Evolutionary conservation across 768 basidiomycete genomes (phyloP), one percentile per base, ranked within the genome.

Genomic region (Termitomyces sp.): DNA sequence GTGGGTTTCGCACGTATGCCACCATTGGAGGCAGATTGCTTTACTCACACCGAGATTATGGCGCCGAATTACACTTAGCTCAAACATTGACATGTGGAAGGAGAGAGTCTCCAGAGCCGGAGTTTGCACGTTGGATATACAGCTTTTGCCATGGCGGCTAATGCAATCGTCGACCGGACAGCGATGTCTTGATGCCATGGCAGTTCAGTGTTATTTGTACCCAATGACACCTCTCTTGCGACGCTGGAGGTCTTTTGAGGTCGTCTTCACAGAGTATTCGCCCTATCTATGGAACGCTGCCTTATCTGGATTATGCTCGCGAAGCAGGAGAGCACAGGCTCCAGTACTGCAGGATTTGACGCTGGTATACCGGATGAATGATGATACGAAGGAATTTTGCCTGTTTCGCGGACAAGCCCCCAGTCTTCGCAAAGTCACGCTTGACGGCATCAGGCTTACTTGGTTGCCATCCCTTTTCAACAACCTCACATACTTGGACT

Each of bases 221-320:
- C 66, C 83, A 52, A 80, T 82, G 71, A 59, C 72, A 18, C 79
- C 82, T 4, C 74, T 81, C 64, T 73, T 87, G 53, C 73, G 73
- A 54, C 79, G 80, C 48, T 84, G 84, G 79, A 82, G 87, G 51
- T 88, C 87, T 13, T 76, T 91, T 16, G 75, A 82, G 55, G 78
- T 89, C 49, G 71, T 70, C 18, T 85, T 89, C 69, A 61, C 72
- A 40, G 74, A 78, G 16, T 83, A 84, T 56, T 75, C 81, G 3
- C 87, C 87, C 1, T 84, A 81, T 67, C 74, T 89, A n/a, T 87
- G 84, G 83, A 86, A 85, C 54, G 82, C 85, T 13, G 79, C 85
- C 23, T 75, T 89, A 43, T 83, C 84, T 4, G 77, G 74, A 26
- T 79, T 79, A 60, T 85, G 82, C 65, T 74, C 72, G 9, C 69